Evolutionary conservation across 2,329 filamentous ascomycete species (phyloP).

Genomic region (Colletotrichum simmondsii): DNA sequence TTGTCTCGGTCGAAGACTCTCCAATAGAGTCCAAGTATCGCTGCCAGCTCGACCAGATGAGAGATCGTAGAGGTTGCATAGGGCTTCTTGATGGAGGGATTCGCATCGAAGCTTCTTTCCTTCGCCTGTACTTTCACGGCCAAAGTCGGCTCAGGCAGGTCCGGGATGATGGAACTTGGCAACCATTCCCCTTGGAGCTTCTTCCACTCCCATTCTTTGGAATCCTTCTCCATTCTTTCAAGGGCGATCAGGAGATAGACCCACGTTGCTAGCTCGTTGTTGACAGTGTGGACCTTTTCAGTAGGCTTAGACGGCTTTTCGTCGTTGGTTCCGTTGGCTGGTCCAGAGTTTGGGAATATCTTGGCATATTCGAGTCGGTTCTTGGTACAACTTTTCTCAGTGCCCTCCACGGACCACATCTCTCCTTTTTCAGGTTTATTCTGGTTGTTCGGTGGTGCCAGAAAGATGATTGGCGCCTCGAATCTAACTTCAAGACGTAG

Average conservation of each 20-base stretch:
- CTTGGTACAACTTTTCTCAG: neutral
- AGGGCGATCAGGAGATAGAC: conserved; percentile 5
- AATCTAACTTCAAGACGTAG: conserved; percentile 18
- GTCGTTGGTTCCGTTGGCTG: neutral
- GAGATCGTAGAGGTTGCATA: conserved; percentile 49
- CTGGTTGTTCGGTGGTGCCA: neutral
- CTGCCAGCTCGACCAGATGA: conserved; percentile 48
- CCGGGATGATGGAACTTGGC: neutral
- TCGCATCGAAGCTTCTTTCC: conserved; percentile 13
- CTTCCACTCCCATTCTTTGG: neutral
- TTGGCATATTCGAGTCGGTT: neutral
- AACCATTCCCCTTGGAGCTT: neutral
- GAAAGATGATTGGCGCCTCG: conserved; percentile 24
- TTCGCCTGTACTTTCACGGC: conserved; percentile 16
- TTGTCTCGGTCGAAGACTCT: conserved; percentile 49
- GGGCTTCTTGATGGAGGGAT: conserved; percentile 37
- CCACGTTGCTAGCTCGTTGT: conserved; percentile 23
- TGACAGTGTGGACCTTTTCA: conserved; percentile 12
- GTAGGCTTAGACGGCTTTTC: neutral
- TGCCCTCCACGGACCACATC: conserved; percentile 2
- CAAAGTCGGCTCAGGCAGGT: neutral
- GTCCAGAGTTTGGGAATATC: neutral
- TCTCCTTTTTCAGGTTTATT: neutral
- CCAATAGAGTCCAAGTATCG: conserved; percentile 52
- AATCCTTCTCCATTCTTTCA: conserved; percentile 21